A percentile compares a stretch with the other conserved stretches of the same genome.
phyloP scores from a whole-genome alignment of 495 filamentous ascomycete genomes.

The Bacidia gigantensis region DNA sequence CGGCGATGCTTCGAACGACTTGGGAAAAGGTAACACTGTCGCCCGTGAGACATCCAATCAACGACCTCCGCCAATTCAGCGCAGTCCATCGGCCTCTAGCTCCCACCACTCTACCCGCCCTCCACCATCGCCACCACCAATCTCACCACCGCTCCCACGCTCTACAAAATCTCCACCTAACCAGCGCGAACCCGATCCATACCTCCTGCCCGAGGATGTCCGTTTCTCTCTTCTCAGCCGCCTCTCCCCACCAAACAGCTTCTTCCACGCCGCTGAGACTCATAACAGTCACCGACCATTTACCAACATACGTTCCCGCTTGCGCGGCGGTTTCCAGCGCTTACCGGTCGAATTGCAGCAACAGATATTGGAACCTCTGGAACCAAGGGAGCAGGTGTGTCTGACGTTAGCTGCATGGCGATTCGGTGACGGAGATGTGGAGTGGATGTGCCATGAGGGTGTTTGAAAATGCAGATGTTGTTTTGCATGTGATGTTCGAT shows the following conservation, averaged over 20 bases:
- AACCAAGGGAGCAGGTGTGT: conserved; percentile 5
- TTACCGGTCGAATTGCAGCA: conserved; percentile 2
- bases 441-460: conserved; percentile 12
- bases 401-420: conserved; percentile 7
- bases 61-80: too few relatives aligned
- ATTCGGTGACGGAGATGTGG: conserved; percentile 11
- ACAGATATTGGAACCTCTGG: conserved; percentile 4
- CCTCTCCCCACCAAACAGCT: background rate
- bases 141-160: too few relatives aligned
- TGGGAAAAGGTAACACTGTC: too few relatives aligned
- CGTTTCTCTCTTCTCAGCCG: conserved; percentile 3
- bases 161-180: too few relatives aligned
- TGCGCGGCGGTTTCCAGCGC: conserved; percentile 8
- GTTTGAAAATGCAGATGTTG: too few relatives aligned
- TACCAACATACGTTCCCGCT: conserved; percentile 6
- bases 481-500: too few relatives aligned
- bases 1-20: too few relatives aligned
- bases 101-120: too few relatives aligned
- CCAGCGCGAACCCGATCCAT: too few relatives aligned
- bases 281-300: background rate
- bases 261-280: background rate
- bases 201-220: too few relatives aligned
- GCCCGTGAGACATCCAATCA: too few relatives aligned
- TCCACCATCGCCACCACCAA: background rate
- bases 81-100: too few relatives aligned